Evolutionary conservation across 108 stramenopile genomes (phyloP).

Genomic region (Craspedostauros australis): DNA sequence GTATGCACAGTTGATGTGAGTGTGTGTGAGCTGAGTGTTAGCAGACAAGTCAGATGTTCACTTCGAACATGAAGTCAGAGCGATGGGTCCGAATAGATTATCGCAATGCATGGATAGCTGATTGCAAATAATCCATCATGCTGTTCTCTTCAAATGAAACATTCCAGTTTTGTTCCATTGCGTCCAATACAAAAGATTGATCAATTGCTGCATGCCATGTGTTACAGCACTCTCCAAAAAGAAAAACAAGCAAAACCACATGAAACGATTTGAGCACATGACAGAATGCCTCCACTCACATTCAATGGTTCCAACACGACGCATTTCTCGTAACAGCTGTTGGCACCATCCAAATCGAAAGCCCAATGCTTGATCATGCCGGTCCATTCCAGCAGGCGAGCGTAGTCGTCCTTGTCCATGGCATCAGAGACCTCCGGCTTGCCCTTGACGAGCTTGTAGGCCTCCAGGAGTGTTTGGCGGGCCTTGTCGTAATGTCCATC

Average conservation of each 20-base stretch:
- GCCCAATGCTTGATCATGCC: slow-evolving; percentile 86
- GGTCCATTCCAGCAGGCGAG: slow-evolving; percentile 77
- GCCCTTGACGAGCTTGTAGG: slow-evolving; percentile 44
- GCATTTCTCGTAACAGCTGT: slow-evolving; percentile 65
- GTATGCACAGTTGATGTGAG: too few relatives aligned
- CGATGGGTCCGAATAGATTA: neutral
- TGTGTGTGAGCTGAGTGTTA: too few relatives aligned
- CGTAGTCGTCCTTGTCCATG: slow-evolving; percentile 63
- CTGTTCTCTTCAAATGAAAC: too few relatives aligned
- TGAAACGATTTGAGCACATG: neutral
- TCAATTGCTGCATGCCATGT: too few relatives aligned
- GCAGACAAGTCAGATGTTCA: too few relatives aligned
- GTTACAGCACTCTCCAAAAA: slow-evolving; percentile 2
- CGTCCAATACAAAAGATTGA: too few relatives aligned
- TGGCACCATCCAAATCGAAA: slow-evolving; percentile 78
- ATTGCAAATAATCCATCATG: too few relatives aligned
- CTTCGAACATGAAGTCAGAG: neutral
- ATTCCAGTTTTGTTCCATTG: too few relatives aligned
- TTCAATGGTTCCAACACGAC: slow-evolving; percentile 75
- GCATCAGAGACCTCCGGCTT: slow-evolving; percentile 22
- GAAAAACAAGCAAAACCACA: neutral
- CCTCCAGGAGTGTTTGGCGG: slow-evolving; percentile 60
- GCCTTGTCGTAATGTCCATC: slow-evolving; percentile 60
- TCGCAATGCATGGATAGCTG: too few relatives aligned
- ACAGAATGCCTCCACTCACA: slow-evolving; percentile 30